phyloP scores from a whole-genome alignment of 139 green algal genomes.

The Coelastrella sp. region DNA sequence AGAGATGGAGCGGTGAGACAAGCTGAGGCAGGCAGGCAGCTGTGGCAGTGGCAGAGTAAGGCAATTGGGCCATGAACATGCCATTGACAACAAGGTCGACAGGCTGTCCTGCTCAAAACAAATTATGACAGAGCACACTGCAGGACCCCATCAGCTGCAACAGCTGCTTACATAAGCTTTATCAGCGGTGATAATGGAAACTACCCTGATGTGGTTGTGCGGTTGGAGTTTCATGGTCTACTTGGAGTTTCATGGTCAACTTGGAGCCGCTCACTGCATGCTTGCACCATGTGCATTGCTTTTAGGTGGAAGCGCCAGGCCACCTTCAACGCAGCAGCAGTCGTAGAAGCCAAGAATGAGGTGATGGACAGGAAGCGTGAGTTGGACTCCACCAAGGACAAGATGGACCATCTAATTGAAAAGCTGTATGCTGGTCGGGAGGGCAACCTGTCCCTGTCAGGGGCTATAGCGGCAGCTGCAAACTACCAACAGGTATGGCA shows the following conservation, averaged over 20 bases:
- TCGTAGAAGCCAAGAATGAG: conserved; percentile 81
- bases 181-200: no score
- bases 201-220: no score
- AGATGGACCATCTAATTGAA: conserved; percentile 82
- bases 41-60: not conserved
- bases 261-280: not conserved
- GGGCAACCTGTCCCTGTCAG: conserved; percentile 68
- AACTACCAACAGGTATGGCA: conserved; percentile 51
- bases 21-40: not conserved
- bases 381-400: conserved; percentile 79
- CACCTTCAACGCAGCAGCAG: conserved; percentile 63
- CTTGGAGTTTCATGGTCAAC: not conserved
- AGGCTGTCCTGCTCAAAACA: no score
- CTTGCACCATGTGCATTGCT: not conserved
- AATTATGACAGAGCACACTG: no score
- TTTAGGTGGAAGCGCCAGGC: conserved; percentile 78
- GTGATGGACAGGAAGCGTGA: conserved; percentile 79
- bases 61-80: no score
- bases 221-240: not conserved
- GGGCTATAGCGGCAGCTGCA: conserved; percentile 59
- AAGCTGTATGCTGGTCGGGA: conserved; percentile 73
- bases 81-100: no score
- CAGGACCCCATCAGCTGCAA: no score
- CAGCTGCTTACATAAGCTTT: no score
- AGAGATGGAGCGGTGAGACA: conserved; percentile 56